Evolutionary conservation across 83 land plant genomes (phyloP).

Genomic region (Larix sibirica): DNA sequence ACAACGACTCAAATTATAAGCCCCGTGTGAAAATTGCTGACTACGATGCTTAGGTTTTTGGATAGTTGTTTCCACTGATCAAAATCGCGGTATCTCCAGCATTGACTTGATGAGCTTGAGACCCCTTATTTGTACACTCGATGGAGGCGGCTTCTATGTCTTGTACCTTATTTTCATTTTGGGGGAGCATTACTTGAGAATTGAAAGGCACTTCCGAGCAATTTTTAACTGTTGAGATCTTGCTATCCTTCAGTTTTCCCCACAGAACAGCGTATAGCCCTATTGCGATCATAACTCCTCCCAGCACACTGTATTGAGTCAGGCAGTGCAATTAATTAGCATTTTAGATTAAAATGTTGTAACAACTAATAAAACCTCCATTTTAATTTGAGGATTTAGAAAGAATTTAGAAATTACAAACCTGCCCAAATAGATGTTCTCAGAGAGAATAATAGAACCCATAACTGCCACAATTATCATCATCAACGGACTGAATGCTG

Average conservation of each 20-base stretch:
- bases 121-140: too few species aligned
- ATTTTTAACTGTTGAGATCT: background rate
- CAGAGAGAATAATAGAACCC: background rate
- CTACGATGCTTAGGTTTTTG: too few species aligned
- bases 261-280: background rate
- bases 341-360: background rate
- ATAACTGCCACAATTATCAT: background rate
- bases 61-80: too few species aligned
- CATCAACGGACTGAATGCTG: background rate
- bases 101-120: too few species aligned
- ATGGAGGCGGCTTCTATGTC: too few species aligned
- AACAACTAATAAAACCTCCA: too few species aligned
- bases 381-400: too few species aligned
- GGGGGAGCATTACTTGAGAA: too few species aligned
- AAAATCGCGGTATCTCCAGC: too few species aligned
- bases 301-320: background rate
- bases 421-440: background rate
- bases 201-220: background rate
- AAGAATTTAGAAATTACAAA: background rate
- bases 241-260: background rate
- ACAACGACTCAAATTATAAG: too few species aligned
- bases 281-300: background rate
- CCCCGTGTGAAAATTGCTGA: too few species aligned
- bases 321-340: too few species aligned
- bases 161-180: background rate